Conservation (phyloP, 2,329 filamentous ascomycete genomes). For the Cercospora sp. region DNA sequence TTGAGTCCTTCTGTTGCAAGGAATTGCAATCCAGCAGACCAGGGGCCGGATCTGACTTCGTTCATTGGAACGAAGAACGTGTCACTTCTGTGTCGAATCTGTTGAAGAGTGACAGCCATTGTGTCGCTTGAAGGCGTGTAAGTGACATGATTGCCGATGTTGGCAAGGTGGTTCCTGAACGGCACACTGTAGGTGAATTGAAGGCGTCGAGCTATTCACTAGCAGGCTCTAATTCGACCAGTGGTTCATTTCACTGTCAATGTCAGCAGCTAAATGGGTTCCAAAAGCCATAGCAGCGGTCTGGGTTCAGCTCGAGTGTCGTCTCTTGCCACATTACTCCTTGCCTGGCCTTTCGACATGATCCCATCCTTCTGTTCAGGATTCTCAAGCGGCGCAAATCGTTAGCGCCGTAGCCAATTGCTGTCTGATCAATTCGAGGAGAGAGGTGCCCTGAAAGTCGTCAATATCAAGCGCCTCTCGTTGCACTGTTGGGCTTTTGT, state of each 20-base stretch:
- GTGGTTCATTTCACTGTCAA: neutral
- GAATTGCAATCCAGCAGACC: neutral
- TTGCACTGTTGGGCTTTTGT: too few species aligned
- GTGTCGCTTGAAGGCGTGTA: neutral
- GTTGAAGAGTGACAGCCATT: neutral
- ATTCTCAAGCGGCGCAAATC: too few species aligned
- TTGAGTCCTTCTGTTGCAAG: conserved; percentile 3
- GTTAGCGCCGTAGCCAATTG: too few species aligned
- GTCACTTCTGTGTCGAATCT: neutral
- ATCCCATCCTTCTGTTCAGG: too few species aligned
- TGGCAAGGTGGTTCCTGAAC: neutral
- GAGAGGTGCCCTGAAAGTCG: too few species aligned
- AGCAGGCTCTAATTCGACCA: neutral
- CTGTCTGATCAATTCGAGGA: too few species aligned
- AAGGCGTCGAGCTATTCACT: neutral
- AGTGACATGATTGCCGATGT: neutral
- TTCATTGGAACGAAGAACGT: neutral
- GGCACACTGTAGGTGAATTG: neutral
- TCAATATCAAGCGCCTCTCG: too few species aligned
- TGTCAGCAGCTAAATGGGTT: neutral
- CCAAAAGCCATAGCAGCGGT: neutral
- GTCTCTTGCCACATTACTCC: neutral
- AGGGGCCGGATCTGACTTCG: neutral
- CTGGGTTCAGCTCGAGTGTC: neutral
- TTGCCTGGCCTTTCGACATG: neutral